Conservation (phyloP, 2,329 filamentous ascomycete genomes). For the Cordyceps pruinosa region DNA sequence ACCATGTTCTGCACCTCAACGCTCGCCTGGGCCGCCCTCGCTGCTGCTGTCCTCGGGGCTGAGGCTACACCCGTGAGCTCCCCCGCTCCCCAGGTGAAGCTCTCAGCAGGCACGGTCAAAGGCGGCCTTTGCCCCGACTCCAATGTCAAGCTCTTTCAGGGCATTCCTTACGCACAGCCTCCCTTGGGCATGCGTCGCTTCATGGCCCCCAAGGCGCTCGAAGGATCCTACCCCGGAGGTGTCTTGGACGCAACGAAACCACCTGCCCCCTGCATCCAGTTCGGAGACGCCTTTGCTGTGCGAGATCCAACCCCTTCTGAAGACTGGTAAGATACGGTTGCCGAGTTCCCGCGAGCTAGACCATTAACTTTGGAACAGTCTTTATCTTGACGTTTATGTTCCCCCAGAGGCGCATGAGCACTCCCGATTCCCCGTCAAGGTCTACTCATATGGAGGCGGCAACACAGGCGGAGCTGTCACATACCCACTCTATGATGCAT, state of each 20-base stretch:
- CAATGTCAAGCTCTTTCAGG: slow-evolving; percentile 13
- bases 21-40: too few species aligned
- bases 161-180: slow-evolving; percentile 18
- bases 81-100: neutral
- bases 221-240: neutral
- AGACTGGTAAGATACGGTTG: slow-evolving; percentile 13
- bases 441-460: slow-evolving; percentile 16
- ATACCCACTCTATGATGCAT: slow-evolving; percentile 16
- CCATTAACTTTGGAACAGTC: neutral
- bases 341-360: neutral
- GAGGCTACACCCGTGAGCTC: too few species aligned
- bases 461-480: slow-evolving; percentile 12
- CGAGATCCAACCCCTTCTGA: slow-evolving; percentile 10
- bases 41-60: neutral
- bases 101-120: neutral
- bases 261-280: slow-evolving; percentile 14
- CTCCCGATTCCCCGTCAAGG: slow-evolving; percentile 15
- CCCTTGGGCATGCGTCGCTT: slow-evolving; percentile 15
- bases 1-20: too few species aligned
- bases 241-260: slow-evolving; percentile 13
- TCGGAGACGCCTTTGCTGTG: neutral
- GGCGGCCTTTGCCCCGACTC: neutral
- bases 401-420: neutral
- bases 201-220: slow-evolving; percentile 13
- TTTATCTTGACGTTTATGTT: slow-evolving; percentile 16